Conservation (phyloP, 2,329 filamentous ascomycete genomes). For the Keithomyces neogunnii region DNA sequence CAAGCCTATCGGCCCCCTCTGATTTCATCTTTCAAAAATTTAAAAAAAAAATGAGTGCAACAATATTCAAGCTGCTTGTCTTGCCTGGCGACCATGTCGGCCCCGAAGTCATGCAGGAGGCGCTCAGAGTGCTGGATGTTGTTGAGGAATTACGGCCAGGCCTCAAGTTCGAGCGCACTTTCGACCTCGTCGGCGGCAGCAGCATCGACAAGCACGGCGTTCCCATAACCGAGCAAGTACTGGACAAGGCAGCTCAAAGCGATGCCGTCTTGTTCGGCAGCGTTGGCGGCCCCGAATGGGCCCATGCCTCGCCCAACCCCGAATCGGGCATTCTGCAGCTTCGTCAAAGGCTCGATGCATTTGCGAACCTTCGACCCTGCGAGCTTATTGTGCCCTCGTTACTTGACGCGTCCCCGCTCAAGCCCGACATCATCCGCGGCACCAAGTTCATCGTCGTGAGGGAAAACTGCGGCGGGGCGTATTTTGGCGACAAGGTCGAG, state of each 20-base stretch:
- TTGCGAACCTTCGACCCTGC: slow-evolving; percentile 92
- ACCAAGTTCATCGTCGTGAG: slow-evolving; percentile 90
- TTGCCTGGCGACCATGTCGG: slow-evolving; percentile 38
- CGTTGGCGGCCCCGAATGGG: slow-evolving; percentile 96
- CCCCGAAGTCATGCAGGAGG: slow-evolving; percentile 37
- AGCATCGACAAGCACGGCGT: slow-evolving; percentile 43
- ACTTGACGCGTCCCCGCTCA: slow-evolving; percentile 78
- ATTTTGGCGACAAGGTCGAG: slow-evolving; percentile 69
- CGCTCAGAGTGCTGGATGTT: slow-evolving; percentile 36
- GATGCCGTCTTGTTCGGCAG: slow-evolving; percentile 88
- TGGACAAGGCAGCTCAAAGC: slow-evolving; percentile 72
- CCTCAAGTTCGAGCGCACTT: slow-evolving; percentile 19
- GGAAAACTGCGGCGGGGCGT: slow-evolving; percentile 87
- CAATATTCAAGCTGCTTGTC: slow-evolving; percentile 28
- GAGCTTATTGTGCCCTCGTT: slow-evolving; percentile 87
- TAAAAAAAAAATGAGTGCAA: not conserved
- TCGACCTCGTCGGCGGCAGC: slow-evolving; percentile 23
- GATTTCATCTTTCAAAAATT: no score
- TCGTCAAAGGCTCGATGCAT: slow-evolving; percentile 88
- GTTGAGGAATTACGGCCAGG: slow-evolving; percentile 23
- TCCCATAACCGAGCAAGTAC: slow-evolving; percentile 74
- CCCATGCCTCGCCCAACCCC: slow-evolving; percentile 76
- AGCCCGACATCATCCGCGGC: slow-evolving; percentile 74
- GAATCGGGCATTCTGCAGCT: slow-evolving; percentile 88
- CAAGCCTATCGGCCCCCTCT: no score